phyloP scores from a whole-genome alignment of 2,329 filamentous ascomycete species.

The Metarhizium robertsii region DNA sequence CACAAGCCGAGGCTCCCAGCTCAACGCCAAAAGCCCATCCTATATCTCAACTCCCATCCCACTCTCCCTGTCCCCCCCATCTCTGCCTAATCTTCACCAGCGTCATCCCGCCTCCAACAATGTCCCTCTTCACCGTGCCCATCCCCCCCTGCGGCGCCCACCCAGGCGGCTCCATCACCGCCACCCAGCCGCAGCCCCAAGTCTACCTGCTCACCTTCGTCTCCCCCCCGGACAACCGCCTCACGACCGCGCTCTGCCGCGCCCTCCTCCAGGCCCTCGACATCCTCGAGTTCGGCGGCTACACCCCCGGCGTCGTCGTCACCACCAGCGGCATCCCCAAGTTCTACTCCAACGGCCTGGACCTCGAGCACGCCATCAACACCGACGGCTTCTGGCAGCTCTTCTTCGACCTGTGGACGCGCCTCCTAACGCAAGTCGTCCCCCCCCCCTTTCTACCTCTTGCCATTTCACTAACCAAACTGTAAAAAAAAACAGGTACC shows the following conservation, averaged over 20 bases:
- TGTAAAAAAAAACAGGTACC: slow-evolving; percentile 38
- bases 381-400: slow-evolving; percentile 53
- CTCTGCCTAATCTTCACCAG: background rate
- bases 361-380: slow-evolving; percentile 55
- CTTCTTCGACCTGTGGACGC: slow-evolving; percentile 56
- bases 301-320: slow-evolving; percentile 63
- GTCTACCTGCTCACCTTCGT: slow-evolving; percentile 67
- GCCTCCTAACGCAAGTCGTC: slow-evolving; percentile 34
- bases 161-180: slow-evolving; percentile 49
- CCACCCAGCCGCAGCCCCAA: slow-evolving; percentile 47
- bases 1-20: no score
- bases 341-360: slow-evolving; percentile 79
- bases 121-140: slow-evolving; percentile 32
- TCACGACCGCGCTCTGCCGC: slow-evolving; percentile 58
- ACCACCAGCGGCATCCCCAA: slow-evolving; percentile 69
- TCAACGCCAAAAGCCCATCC: no score
- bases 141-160: slow-evolving; percentile 38
- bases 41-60: no score
- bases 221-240: slow-evolving; percentile 66
- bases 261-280: slow-evolving; percentile 64
- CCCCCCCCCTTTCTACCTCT: background rate
- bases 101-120: background rate
- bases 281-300: slow-evolving; percentile 55
- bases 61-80: no score
- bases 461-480: no score